Evolutionary conservation across 2,329 filamentous ascomycete species (phyloP), one percentile per base, ranked within the genome.

Genomic region (Ascochyta lentis): DNA sequence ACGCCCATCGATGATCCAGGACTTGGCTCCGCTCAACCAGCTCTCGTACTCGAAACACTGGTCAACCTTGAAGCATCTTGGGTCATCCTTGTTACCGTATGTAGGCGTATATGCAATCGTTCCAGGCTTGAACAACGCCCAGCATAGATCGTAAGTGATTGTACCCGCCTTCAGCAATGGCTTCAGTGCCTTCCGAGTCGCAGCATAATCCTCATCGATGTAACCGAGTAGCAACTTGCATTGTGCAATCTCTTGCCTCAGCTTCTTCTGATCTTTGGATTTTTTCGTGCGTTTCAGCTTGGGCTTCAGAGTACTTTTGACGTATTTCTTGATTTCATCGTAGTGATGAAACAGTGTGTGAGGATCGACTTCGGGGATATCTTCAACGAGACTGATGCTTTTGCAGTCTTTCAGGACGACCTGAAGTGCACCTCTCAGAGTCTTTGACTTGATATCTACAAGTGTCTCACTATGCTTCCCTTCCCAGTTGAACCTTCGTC

Each of bases 101-200:
- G 90, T 94, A 0, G 86, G 85, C 0, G 89, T 80, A 71, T 89
- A 94, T 1, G 86, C 89, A 19, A 96, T 84, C 0, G 90, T 92
- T 66, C 92, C 90, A 0, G 92, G 92, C 69, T 95, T 96, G 83
- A 90, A 96, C 3, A 96, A 78, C 0, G 92, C 91, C 92, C 92
- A 96, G 1, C 96, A 79, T 2, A 96, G 82, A 54, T 96, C 91
- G 65, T 93, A 96, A 0, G 91, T 96, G 71, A 96, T 96, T 40
- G 92, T 86, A 8, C 91, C 91, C 29, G 88, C 89, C 60, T 92
- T 85, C 2, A 96, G 80, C 77, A 96, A 86, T 0, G 91, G 90
- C 63, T 92, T 89, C 0, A 96, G 81, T 1, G 88, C 90, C 74
- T 92, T 91, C 71, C 94, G 93, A 31, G 83, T 87, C 16, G 90